A percentile compares a stretch with the other conserved stretches of the same genome.
phyloP scores from a whole-genome alignment of 2,329 filamentous ascomycete species.

The Fusarium graminum region DNA sequence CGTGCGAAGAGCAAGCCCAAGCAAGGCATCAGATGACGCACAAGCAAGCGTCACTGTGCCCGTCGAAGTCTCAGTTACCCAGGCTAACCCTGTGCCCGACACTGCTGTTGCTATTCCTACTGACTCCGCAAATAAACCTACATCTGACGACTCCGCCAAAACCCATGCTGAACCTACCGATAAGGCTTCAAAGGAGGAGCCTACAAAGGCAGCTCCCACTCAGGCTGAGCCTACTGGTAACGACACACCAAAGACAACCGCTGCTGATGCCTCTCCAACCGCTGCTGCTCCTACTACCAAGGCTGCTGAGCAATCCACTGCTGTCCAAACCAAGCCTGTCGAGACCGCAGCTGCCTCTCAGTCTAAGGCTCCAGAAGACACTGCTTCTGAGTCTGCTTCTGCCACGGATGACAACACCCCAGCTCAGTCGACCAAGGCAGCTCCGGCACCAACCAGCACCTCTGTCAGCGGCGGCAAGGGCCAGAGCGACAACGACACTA shows the following conservation, averaged over 20 bases:
- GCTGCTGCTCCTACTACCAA: slow-evolving; percentile 25
- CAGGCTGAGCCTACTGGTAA: slow-evolving; percentile 28
- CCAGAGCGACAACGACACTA: slow-evolving; percentile 24
- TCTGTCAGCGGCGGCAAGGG: slow-evolving; percentile 18
- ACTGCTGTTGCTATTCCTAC: slow-evolving; percentile 21
- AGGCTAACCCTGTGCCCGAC: slow-evolving; percentile 15
- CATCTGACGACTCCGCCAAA: slow-evolving; percentile 25
- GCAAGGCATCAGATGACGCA: slow-evolving; percentile 20
- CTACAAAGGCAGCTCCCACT: slow-evolving; percentile 31
- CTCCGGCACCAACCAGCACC: slow-evolving; percentile 36
- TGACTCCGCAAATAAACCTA: slow-evolving; percentile 11
- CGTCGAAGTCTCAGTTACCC: slow-evolving; percentile 21
- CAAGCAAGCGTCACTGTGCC: slow-evolving; percentile 27
- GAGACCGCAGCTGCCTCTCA: slow-evolving; percentile 21
- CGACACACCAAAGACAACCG: slow-evolving; percentile 32
- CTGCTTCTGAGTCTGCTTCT: slow-evolving; percentile 21
- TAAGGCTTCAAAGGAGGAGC: slow-evolving; percentile 21
- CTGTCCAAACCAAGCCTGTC: slow-evolving; percentile 27
- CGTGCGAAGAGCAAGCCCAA: slow-evolving; percentile 42
- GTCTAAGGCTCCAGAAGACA: slow-evolving; percentile 17
- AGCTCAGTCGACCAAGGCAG: slow-evolving; percentile 29
- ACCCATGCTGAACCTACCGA: slow-evolving; percentile 22
- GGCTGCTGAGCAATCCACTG: slow-evolving; percentile 35
- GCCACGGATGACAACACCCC: slow-evolving; percentile 22
- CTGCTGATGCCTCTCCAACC: slow-evolving; percentile 29